Evolutionary conservation across 805 yeast species (phyloP).

Genomic region (Lachancea kluyveri): DNA sequence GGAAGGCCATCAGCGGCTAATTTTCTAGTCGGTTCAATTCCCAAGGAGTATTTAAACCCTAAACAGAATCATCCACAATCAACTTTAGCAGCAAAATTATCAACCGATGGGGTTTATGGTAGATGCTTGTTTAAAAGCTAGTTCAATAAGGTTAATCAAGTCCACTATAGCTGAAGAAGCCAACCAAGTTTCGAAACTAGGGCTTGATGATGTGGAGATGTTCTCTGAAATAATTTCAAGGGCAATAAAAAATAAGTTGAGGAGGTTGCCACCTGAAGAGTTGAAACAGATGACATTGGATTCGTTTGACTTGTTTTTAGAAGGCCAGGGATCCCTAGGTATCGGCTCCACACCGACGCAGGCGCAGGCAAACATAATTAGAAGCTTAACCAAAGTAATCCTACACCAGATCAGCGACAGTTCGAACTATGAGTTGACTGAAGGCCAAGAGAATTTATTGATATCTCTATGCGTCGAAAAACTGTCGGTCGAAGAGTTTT

Average conservation of each 20-base stretch:
- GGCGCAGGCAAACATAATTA: constrained; percentile 19
- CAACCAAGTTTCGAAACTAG: too few relatives aligned
- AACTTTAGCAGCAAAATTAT: background rate
- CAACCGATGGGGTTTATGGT: background rate
- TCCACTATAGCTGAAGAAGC: too few relatives aligned
- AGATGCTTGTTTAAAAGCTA: too few relatives aligned
- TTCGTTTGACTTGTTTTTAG: constrained; percentile 13
- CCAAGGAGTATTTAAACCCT: background rate
- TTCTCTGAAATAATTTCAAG: constrained; percentile 11
- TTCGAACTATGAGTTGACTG: constrained; percentile 10
- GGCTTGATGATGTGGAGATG: constrained; percentile 3
- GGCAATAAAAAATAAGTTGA: constrained; percentile 14
- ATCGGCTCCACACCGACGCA: constrained; percentile 20
- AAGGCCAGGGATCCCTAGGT: constrained; percentile 25
- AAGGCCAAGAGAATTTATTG: constrained; percentile 21
- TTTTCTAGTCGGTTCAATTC: background rate
- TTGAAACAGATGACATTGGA: constrained; percentile 10
- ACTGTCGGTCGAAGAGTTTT: constrained; percentile 13
- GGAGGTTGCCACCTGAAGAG: constrained; percentile 4
- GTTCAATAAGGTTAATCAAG: too few relatives aligned
- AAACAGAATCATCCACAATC: background rate
- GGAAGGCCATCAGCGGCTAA: constrained; percentile 1
- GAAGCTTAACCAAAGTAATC: constrained; percentile 19
- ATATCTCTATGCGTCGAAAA: constrained; percentile 21
- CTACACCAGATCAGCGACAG: constrained; percentile 14